phyloP scores from a whole-genome alignment of 441 rosid species.

The Populus hybrid region DNA sequence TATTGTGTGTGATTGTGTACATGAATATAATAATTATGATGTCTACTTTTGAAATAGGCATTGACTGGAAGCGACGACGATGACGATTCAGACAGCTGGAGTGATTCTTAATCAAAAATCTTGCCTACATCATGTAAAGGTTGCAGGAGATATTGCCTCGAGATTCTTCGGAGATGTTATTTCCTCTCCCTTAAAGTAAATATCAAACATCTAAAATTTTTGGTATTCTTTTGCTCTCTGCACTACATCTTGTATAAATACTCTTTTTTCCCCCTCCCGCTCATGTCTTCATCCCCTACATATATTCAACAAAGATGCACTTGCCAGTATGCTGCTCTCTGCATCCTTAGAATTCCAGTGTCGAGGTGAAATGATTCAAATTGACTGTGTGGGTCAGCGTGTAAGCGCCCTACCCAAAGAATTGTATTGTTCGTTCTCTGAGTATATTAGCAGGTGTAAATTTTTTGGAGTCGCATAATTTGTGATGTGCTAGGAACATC shows the following conservation, averaged over 20 bases:
- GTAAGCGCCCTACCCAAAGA: constrained; percentile 29
- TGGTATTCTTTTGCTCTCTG: constrained; percentile 14
- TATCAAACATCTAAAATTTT: constrained; percentile 12
- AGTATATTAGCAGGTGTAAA: constrained; percentile 28
- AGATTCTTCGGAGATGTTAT: constrained; percentile 5
- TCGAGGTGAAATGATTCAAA: constrained; percentile 9
- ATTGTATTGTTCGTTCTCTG: constrained; percentile 4
- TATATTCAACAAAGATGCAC: constrained; percentile 12
- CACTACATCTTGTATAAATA: constrained; percentile 16
- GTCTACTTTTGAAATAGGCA: constrained; percentile 50
- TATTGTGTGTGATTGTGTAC: too few relatives aligned
- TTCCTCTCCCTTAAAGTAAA: constrained; percentile 14
- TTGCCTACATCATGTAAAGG: background rate
- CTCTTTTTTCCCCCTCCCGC: background rate
- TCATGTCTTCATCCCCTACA: background rate
- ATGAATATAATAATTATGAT: background rate
- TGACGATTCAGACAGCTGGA: constrained; percentile 85
- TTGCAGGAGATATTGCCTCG: background rate
- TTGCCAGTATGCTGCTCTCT: constrained; percentile 6
- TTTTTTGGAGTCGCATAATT: constrained; percentile 22
- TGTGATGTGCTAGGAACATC: constrained; percentile 17
- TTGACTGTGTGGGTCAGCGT: constrained; percentile 18
- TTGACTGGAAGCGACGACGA: constrained; percentile 93
- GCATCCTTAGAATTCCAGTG: background rate
- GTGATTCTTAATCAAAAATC: constrained; percentile 55